phyloP scores from a whole-genome alignment of 768 basidiomycete genomes.

The Rhizopogon vulgaris region DNA sequence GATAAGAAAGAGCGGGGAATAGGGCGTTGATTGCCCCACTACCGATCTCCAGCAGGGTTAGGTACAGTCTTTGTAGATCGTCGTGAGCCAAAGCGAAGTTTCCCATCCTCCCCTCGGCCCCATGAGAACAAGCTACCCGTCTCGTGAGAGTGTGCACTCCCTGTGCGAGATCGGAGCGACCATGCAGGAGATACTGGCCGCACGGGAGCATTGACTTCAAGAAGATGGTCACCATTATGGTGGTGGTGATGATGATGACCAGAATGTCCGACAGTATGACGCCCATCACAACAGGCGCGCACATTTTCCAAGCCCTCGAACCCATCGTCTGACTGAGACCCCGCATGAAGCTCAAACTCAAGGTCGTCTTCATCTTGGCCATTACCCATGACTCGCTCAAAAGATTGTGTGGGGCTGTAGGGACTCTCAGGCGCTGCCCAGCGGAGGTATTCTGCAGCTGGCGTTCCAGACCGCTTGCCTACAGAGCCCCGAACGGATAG shows the following conservation, averaged over 20 bases:
- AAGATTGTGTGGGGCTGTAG: constrained; percentile 68
- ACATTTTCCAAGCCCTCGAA: constrained; percentile 96
- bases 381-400: constrained; percentile 42
- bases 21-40: constrained; percentile 2
- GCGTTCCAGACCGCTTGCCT: constrained; percentile 84
- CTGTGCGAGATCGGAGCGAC: constrained; percentile 78
- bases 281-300: constrained; percentile 83
- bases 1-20: constrained; percentile 3
- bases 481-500: constrained; percentile 66
- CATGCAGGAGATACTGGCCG: constrained; percentile 78
- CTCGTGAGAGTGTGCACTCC: constrained; percentile 70
- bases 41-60: constrained; percentile 22
- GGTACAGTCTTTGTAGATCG: constrained; percentile 42
- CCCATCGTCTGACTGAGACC: constrained; percentile 63
- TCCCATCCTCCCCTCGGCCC: constrained; percentile 56
- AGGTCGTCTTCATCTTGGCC: constrained; percentile 54
- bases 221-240: constrained; percentile 41
- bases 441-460: constrained; percentile 85
- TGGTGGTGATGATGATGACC: constrained; percentile 55
- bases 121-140: constrained; percentile 64
- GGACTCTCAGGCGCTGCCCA: constrained; percentile 73
- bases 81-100: constrained; percentile 69
- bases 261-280: constrained; percentile 74
- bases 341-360: constrained; percentile 81
- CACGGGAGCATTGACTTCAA: constrained; percentile 41